phyloP scores from a whole-genome alignment of 495 filamentous ascomycete species.

The Aspergillus mulundensis region DNA sequence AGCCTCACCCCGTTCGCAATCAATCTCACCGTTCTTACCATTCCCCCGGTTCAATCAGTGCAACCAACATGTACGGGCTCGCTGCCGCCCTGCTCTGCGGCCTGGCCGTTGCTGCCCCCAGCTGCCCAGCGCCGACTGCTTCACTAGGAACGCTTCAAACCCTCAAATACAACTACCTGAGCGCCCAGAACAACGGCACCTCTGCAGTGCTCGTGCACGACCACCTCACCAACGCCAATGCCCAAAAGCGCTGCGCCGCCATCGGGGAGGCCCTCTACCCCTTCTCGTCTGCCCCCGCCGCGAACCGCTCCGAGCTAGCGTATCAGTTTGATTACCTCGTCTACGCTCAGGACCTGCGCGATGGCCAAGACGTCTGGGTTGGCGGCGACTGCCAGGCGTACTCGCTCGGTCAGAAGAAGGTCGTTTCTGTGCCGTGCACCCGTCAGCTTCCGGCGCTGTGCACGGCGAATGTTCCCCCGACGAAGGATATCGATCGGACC shows the following conservation, averaged over 20 bases:
- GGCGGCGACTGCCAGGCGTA: slow-evolving; percentile 16
- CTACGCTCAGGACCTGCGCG: slow-evolving; percentile 15
- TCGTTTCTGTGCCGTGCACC: slow-evolving; percentile 13
- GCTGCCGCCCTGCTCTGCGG: slow-evolving; percentile 11
- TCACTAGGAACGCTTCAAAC: slow-evolving; percentile 22
- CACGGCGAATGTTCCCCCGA: slow-evolving; percentile 24
- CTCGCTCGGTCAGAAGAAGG: slow-evolving; percentile 9
- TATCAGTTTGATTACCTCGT: slow-evolving; percentile 29
- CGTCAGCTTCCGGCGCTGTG: slow-evolving; percentile 22
- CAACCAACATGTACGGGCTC: slow-evolving; percentile 11
- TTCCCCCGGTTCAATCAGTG: no score
- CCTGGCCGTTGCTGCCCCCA: slow-evolving; percentile 13
- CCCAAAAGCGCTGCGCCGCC: slow-evolving; percentile 17
- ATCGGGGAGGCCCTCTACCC: slow-evolving; percentile 26
- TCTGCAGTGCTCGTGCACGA: slow-evolving; percentile 24
- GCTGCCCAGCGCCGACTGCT: neutral
- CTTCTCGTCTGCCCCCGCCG: neutral
- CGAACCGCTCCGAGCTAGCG: slow-evolving; percentile 20
- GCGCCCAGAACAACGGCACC: slow-evolving; percentile 27
- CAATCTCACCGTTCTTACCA: no score
- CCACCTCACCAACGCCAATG: slow-evolving; percentile 11
- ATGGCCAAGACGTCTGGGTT: slow-evolving; percentile 19
- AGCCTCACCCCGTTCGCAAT: no score
- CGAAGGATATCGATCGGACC: slow-evolving; percentile 19
- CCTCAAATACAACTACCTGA: slow-evolving; percentile 30